Conservation (phyloP, 2,329 filamentous ascomycete species). For the Aspergillus persii region DNA sequence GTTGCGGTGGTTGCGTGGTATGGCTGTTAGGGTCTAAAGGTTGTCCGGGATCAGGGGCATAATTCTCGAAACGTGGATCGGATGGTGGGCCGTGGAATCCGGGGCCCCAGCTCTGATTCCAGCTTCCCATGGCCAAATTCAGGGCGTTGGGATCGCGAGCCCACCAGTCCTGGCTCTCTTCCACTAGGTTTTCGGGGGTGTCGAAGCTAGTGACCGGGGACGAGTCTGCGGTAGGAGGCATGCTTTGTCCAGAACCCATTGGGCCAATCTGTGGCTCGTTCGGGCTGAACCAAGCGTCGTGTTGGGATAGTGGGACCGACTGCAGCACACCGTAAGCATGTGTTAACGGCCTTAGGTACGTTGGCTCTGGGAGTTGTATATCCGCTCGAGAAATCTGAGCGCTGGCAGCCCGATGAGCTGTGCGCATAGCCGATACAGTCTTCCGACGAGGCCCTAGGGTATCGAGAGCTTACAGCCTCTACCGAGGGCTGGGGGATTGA, state of each 20-base stretch:
- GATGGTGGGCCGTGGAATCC: slow-evolving; percentile 15
- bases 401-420: slow-evolving; percentile 17
- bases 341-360: slow-evolving; percentile 29
- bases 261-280: slow-evolving; percentile 20
- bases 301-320: slow-evolving; percentile 24
- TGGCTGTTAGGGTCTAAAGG: slow-evolving; percentile 8
- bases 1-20: slow-evolving; percentile 2
- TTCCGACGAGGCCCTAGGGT: slow-evolving; percentile 15
- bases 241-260: slow-evolving; percentile 22
- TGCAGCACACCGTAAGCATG: slow-evolving; percentile 19
- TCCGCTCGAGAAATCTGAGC: slow-evolving; percentile 20
- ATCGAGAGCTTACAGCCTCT: slow-evolving; percentile 17
- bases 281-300: slow-evolving; percentile 35
- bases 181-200: slow-evolving; percentile 58
- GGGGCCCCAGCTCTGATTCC: slow-evolving; percentile 41
- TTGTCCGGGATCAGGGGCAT: slow-evolving; percentile 8
- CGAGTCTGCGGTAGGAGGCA: slow-evolving; percentile 40
- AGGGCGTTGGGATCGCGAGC: slow-evolving; percentile 61
- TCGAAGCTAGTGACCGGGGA: slow-evolving; percentile 56
- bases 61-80: slow-evolving; percentile 12
- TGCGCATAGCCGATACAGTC: slow-evolving; percentile 20
- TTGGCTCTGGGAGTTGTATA: slow-evolving; percentile 30
- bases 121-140: slow-evolving; percentile 62
- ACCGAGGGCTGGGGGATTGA: slow-evolving; percentile 10
- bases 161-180: slow-evolving; percentile 65